These are phyloP conservation scores for Pseudogymnoascus sp. DNA, from an alignment of 2,329 filamentous ascomycete genomes.

Conservation along the genomic window DNA sequence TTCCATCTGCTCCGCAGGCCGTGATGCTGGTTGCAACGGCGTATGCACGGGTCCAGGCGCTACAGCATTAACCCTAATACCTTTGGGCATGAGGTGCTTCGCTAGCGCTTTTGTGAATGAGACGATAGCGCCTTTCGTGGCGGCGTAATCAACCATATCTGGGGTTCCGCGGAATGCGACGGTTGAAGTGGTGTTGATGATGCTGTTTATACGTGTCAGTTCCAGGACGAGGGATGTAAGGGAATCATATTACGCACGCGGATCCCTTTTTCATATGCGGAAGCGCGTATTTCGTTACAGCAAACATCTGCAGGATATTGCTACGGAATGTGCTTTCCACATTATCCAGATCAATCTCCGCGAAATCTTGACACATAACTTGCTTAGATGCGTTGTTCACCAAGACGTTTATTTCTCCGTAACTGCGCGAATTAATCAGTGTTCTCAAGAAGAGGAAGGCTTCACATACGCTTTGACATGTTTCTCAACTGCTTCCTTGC, in stretches of 20 bases:
- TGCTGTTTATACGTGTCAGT: not conserved
- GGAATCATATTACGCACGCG: not conserved
- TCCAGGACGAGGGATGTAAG: not conserved
- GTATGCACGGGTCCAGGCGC: constrained; percentile 77
- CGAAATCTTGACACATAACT: not conserved
- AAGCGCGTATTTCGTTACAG: not conserved
- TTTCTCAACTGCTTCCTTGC: constrained; percentile 7
- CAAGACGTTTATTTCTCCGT: constrained; percentile 3
- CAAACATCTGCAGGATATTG: not conserved
- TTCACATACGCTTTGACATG: not conserved
- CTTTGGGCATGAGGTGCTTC: constrained; percentile 5
- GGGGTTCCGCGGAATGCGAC: constrained; percentile 3
- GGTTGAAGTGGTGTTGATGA: constrained; percentile 6
- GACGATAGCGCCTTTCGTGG: constrained; percentile 9
- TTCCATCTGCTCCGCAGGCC: not conserved
- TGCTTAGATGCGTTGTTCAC: constrained; percentile 9
- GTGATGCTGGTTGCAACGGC: constrained; percentile 33
- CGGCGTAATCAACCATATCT: not conserved
- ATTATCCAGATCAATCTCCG: not conserved
- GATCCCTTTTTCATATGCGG: not conserved
- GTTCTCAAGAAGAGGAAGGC: no score
- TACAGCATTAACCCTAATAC: constrained; percentile 59
- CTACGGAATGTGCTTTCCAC: not conserved
- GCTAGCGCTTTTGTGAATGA: constrained; percentile 6
- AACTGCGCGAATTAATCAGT: not conserved